phyloP scores from a whole-genome alignment of 2,329 filamentous ascomycete species.

The Nemania sp. region DNA sequence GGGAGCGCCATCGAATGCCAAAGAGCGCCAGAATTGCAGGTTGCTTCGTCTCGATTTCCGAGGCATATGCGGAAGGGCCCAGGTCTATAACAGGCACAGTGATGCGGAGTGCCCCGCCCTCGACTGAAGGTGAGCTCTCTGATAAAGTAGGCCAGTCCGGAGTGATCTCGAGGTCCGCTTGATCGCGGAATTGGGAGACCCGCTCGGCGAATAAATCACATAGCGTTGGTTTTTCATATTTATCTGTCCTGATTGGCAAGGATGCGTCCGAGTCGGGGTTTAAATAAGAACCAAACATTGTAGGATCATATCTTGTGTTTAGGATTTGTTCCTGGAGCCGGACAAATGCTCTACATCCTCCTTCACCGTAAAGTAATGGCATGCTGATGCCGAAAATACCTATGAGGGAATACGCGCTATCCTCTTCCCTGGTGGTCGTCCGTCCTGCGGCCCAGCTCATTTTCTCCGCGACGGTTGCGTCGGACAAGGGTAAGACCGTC shows the following conservation, averaged over 20 bases:
- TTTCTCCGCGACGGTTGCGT: no score
- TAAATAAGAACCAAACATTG: not conserved
- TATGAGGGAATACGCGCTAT: no score
- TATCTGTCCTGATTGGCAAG: no score
- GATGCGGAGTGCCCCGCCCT: not conserved
- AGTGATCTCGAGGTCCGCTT: not conserved
- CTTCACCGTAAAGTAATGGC: no score
- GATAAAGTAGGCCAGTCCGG: not conserved
- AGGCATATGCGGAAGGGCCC: no score
- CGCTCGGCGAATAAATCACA: not conserved
- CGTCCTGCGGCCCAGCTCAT: no score
- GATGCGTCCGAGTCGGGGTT: not conserved
- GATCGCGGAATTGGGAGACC: not conserved
- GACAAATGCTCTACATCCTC: conserved; percentile 9
- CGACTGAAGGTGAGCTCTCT: not conserved
- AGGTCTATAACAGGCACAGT: no score
- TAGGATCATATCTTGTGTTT: conserved; percentile 5
- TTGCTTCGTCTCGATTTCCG: not conserved
- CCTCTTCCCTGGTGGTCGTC: no score
- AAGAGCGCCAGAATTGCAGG: conserved; percentile 5
- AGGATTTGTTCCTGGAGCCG: conserved; percentile 16
- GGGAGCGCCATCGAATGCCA: not conserved
- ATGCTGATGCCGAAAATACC: no score
- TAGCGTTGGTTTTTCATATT: not conserved
- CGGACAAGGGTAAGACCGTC: no score